Evolutionary conservation across 257 asterid genomes (phyloP), one percentile per base, ranked within the genome.

Genomic region (Solanum verrucosum): DNA sequence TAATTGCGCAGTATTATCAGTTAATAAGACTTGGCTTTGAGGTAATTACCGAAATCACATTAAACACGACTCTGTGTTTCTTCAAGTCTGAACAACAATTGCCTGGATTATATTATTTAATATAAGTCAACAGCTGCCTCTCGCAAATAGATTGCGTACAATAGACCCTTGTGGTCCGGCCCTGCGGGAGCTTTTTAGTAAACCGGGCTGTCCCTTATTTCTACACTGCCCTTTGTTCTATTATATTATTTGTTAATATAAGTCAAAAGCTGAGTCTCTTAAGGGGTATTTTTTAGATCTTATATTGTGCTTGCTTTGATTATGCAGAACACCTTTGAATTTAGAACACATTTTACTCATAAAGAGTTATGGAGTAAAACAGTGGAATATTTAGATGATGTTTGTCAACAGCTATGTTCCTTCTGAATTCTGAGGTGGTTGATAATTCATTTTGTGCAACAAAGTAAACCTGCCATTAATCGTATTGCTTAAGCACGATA

Each of bases 11-110:
- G 88, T 95, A 95, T 87, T 94, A 95, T 89, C 98, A 95, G 91
- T 95, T 95, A 90, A 94, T 95, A 56, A 91, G 98, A 83, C 98
- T 95, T 87, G 98, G 98, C 68, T 94, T 93, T 90, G 95, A 95
- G 98, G 97, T 95, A 92, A 87, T 23, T 84, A 78, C 59, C n/a
- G 59, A 7, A 3, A 63, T 9, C 35, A 23, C 18, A 18, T 20
- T 34, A 18, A 35, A 40, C 21, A 75, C 56, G 4, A 37, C 6
- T 46, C 67, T 81, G 18, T 81, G 27, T 81, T 27, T 44, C 68
- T 79, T 44, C 3, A 25, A 42, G 84, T 29, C 63, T 79, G 65
- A n/a, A 42, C 49, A 25, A 25, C 34, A 79, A 79, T 25, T 25
- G 14, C 38, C 9, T 79, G 38, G 65, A 78, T 78, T 78, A 4